Conservation (phyloP, 2,329 filamentous ascomycete species). For the Alternaria postmessia region DNA sequence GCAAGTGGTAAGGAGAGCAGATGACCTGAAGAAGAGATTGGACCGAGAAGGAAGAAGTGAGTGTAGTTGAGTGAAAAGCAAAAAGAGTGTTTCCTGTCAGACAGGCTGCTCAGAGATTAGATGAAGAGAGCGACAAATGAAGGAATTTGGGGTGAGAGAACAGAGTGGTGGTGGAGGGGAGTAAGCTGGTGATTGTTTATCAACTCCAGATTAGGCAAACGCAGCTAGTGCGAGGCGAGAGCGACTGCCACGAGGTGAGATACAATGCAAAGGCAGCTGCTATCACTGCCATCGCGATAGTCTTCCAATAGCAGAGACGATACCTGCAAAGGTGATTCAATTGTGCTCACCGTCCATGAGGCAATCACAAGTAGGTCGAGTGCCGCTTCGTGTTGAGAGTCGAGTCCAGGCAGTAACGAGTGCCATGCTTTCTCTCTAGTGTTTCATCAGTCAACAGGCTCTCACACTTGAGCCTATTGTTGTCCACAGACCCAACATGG, state of each 20-base stretch:
- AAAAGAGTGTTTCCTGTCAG: slow-evolving; percentile 36
- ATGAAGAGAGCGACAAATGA: slow-evolving; percentile 23
- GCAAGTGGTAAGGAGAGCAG: slow-evolving; percentile 15
- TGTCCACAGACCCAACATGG: background rate
- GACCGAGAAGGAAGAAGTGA: slow-evolving; percentile 29
- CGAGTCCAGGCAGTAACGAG: background rate
- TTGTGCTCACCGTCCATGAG: background rate
- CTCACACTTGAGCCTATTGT: background rate
- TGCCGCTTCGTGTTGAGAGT: background rate
- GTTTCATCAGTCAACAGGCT: background rate
- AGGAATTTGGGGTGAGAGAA: slow-evolving; percentile 32
- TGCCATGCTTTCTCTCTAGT: background rate
- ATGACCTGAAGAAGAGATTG: slow-evolving; percentile 11
- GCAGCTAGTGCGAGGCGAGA: slow-evolving; percentile 10
- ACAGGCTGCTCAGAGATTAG: slow-evolving; percentile 32
- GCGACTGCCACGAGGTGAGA: slow-evolving; percentile 8
- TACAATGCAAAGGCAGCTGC: background rate
- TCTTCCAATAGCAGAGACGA: background rate
- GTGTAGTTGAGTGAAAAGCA: slow-evolving; percentile 26
- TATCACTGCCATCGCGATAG: background rate
- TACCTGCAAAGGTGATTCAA: background rate
- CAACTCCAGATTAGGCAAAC: slow-evolving; percentile 18
- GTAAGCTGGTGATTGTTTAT: slow-evolving; percentile 18
- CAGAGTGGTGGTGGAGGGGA: slow-evolving; percentile 20
- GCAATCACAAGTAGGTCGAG: background rate